A percentile compares a stretch with the other conserved stretches of the same genome.
These are phyloP conservation scores for Phallus indusiatus DNA, from an alignment of 768 basidiomycete genomes.

Conservation along the genomic window DNA sequence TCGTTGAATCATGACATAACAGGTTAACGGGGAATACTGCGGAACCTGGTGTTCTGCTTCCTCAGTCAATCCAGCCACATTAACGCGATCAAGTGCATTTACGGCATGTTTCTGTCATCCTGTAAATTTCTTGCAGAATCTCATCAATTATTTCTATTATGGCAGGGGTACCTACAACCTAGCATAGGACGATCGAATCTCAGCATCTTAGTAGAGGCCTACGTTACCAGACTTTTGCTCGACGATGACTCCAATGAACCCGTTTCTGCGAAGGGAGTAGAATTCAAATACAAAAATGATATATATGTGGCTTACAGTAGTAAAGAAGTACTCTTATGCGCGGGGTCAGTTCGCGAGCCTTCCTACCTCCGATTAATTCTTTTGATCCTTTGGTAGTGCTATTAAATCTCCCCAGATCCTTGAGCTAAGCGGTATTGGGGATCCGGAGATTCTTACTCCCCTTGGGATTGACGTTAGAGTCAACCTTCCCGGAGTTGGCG, in stretches of 20 bases:
- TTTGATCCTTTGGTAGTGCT: constrained; percentile 16
- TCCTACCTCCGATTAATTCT: background rate
- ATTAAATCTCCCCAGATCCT: constrained; percentile 43
- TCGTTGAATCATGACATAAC: background rate
- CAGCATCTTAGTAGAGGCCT: constrained; percentile 17
- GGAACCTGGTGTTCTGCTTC: constrained; percentile 17
- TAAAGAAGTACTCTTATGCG: constrained; percentile 42
- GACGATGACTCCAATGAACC: constrained; percentile 3
- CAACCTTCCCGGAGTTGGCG: constrained; percentile 73
- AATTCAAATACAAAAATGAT: constrained; percentile 28
- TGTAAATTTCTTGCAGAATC: background rate
- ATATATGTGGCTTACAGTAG: constrained; percentile 28
- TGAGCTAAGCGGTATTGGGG: constrained; percentile 63
- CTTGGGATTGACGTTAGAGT: constrained; percentile 41
- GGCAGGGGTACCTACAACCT: background rate
- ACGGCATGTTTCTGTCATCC: constrained; percentile 21
- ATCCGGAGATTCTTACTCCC: constrained; percentile 33
- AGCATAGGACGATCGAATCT: constrained; percentile 19
- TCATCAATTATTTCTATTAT: background rate
- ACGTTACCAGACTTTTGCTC: constrained; percentile 19
- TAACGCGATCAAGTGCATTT: constrained; percentile 20
- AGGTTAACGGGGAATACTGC: constrained; percentile 16
- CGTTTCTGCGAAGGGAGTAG: constrained; percentile 37
- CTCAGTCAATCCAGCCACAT: constrained; percentile 17
- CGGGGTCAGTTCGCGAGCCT: constrained; percentile 14